Base-by-base conservation (phyloP, 2,329 filamentous ascomycete genomes). In the Phaeophleospora eucalypticola region DNA sequence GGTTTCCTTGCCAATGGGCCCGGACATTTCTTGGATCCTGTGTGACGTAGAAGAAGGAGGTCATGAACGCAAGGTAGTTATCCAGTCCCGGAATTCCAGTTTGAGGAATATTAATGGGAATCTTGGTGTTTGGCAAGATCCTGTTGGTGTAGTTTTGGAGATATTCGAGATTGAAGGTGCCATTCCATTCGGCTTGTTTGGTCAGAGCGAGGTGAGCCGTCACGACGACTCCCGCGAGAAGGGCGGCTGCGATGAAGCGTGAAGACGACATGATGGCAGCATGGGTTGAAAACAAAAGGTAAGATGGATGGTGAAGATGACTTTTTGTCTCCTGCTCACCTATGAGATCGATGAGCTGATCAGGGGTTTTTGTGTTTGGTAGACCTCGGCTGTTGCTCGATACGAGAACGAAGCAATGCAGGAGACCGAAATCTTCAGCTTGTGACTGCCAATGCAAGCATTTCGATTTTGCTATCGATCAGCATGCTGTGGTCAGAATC, bases 41-140 rank as follows among this genome's bases (percentile, higher is more conserved):
- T 9, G 49, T 44, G 9, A 46, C 36, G 36, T 40, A 53, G 48
- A 58, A 58, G 46, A 58, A 58, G 2, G 50, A 47, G 3, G 34
- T 36, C 56, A 58, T 58, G 45, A 58, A 58, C 9, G 49, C 48
- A 21, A 58, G 46, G 42, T 57, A 58, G 42, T 53, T 57, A 20
- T 58, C 56, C 3, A 58, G 3, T 8, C 38, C 34, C 9, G 45
- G 39, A 10, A 54, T 19, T 4, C 54, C 54, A 10, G 54, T 57
- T 3, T 41, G 39, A 16, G 54, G 56, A 6, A 58, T 37, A 8
- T 41, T 39, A 21, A 57, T 51, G 4, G 52, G 54, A 6, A 58
- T 55, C 3, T 49, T 48, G 21, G 56, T 57, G 44, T 52, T 53
- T 3, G 53, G 54, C 7, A 58, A 41, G 10, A 43, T 47, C 12